Conservation (phyloP, 1,139 yeast species). For the Hyphopichia pseudoburtonii region DNA sequence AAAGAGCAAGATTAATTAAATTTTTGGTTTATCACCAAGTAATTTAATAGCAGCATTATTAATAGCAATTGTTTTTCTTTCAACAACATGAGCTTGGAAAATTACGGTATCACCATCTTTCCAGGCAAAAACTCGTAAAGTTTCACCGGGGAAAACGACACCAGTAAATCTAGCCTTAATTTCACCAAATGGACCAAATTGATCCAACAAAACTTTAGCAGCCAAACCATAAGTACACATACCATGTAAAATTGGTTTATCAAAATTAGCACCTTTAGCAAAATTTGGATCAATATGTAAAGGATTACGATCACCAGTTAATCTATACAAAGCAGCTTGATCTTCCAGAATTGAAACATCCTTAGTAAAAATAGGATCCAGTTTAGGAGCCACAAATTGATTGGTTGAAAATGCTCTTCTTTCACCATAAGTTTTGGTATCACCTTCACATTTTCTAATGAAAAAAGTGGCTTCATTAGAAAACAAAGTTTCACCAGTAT, state of each 20-base stretch:
- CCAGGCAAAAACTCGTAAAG: slow-evolving; percentile 83
- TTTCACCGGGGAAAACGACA: slow-evolving; percentile 96
- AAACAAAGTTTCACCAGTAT: slow-evolving; percentile 70
- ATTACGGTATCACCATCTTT: slow-evolving; percentile 65
- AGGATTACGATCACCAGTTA: slow-evolving; percentile 94
- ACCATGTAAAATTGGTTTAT: slow-evolving; percentile 89
- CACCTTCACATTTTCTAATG: slow-evolving; percentile 79
- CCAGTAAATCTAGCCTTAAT: slow-evolving; percentile 90
- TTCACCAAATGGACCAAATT: slow-evolving; percentile 80
- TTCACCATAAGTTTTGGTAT: slow-evolving; percentile 48
- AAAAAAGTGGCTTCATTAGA: slow-evolving; percentile 85
- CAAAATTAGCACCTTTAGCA: slow-evolving; percentile 87
- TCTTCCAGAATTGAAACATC: slow-evolving; percentile 64
- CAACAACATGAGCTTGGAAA: slow-evolving; percentile 83
- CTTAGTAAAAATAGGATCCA: slow-evolving; percentile 64
- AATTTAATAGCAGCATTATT: slow-evolving; percentile 87
- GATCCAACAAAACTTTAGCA: slow-evolving; percentile 72
- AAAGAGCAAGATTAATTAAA: slow-evolving; percentile 23
- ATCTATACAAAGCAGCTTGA: slow-evolving; percentile 87
- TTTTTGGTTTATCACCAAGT: slow-evolving; percentile 41
- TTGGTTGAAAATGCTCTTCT: slow-evolving; percentile 62
- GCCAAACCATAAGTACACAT: slow-evolving; percentile 84
- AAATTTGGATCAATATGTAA: slow-evolving; percentile 90
- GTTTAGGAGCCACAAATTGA: slow-evolving; percentile 64
- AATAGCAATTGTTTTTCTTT: slow-evolving; percentile 76